Conservation (phyloP, 495 filamentous ascomycete genomes). For the Talaromyces wortmannii region DNA sequence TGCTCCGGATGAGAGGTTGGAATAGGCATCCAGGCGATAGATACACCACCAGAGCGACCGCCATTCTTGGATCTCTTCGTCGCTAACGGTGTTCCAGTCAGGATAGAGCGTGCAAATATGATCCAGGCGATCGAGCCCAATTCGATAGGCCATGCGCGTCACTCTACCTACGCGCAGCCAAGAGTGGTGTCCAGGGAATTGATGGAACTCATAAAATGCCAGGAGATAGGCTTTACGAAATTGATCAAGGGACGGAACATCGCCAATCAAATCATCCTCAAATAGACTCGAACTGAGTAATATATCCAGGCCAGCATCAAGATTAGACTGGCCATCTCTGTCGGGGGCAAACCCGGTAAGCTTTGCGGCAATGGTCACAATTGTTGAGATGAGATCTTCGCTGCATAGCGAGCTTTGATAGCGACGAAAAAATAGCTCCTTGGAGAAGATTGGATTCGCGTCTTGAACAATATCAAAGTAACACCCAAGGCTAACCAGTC, state of each 20-base stretch:
- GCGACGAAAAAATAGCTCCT: conserved; percentile 12
- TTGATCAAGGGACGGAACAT: conserved; percentile 13
- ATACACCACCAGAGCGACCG: conserved; percentile 31
- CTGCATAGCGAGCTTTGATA: conserved; percentile 9
- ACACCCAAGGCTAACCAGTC: conserved; percentile 4
- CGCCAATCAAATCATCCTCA: conserved; percentile 11
- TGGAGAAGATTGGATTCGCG: conserved; percentile 21
- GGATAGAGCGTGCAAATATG: conserved; percentile 3
- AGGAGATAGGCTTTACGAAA: conserved; percentile 26
- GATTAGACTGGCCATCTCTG: neutral
- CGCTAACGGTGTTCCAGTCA: conserved; percentile 9
- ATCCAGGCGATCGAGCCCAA: conserved; percentile 15
- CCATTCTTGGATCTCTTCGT: conserved; percentile 29
- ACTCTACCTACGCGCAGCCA: conserved; percentile 26
- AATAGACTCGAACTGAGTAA: conserved; percentile 8
- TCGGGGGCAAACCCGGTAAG: conserved; percentile 9
- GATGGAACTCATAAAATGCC: conserved; percentile 30
- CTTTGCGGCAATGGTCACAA: conserved; percentile 16
- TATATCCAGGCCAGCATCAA: conserved; percentile 2
- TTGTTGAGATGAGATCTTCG: conserved; percentile 14
- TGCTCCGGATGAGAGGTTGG: conserved; percentile 7
- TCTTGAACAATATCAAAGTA: conserved; percentile 19
- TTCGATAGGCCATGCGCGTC: conserved; percentile 22
- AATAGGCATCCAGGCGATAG: conserved; percentile 31
- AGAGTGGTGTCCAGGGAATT: conserved; percentile 20